A percentile compares a stretch with the other conserved stretches of the same genome.
phyloP scores from a whole-genome alignment of 495 filamentous ascomycete species.

The Chlorociboria aeruginascens region DNA sequence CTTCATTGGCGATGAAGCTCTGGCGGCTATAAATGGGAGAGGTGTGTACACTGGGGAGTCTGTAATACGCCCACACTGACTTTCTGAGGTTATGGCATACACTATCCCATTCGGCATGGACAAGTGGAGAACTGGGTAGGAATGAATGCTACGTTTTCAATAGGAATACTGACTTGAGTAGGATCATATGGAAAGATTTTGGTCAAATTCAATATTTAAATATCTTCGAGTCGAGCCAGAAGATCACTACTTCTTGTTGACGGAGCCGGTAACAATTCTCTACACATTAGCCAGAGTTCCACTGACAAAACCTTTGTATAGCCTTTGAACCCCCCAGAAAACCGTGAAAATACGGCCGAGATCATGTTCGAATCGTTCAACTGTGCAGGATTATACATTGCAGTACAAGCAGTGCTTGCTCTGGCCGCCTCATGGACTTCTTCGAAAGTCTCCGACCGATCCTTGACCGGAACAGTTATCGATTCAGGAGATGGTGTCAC shows the following conservation, averaged over 20 bases:
- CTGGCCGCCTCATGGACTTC: conserved; percentile 97
- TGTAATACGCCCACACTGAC: conserved; percentile 14
- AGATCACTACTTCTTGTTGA: conserved; percentile 95
- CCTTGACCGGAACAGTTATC: conserved; percentile 95
- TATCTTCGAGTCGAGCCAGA: conserved; percentile 96
- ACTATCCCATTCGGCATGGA: conserved; percentile 95
- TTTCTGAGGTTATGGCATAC: conserved; percentile 69
- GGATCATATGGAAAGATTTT: conserved; percentile 98
- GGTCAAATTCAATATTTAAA: conserved; percentile 99
- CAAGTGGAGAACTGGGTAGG: conserved; percentile 95
- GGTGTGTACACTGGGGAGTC: conserved; percentile 33
- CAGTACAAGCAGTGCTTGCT: conserved; percentile 92
- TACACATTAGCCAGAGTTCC: not conserved
- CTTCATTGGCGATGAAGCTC: conserved; percentile 96
- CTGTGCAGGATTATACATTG: conserved; percentile 96
- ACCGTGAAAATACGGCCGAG: conserved; percentile 96
- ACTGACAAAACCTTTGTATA: conserved; percentile 22
- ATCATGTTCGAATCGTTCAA: conserved; percentile 99
- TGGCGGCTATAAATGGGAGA: conserved; percentile 70
- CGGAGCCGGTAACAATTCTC: conserved; percentile 64
- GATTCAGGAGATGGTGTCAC: conserved; percentile 97
- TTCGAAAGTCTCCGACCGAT: conserved; percentile 91
- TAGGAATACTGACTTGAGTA: conserved; percentile 23
- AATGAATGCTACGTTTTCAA: conserved; percentile 1
- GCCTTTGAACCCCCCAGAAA: conserved; percentile 96